Conservation (phyloP, 192 early-diverging fungal species). For the Helicostylum pulchrum region DNA sequence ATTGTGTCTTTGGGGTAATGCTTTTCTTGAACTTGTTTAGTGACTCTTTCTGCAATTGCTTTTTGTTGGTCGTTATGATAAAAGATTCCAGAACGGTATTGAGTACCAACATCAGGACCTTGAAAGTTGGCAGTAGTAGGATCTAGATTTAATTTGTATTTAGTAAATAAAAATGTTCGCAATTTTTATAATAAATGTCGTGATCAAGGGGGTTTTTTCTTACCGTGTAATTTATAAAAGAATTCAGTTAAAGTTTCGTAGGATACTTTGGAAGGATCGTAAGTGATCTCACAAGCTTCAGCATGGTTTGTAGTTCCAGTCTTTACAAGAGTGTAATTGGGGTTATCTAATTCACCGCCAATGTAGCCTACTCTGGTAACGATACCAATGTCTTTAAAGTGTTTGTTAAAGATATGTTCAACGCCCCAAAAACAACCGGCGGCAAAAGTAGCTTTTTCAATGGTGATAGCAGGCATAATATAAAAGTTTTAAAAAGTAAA, state of each 20-base stretch:
- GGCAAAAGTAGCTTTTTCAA: slow-evolving; percentile 74
- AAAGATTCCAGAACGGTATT: slow-evolving; percentile 86
- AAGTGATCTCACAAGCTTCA: slow-evolving; percentile 77
- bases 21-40: slow-evolving; percentile 56
- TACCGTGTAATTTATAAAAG: slow-evolving; percentile 77
- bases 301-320: slow-evolving; percentile 76
- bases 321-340: slow-evolving; percentile 34
- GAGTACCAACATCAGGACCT: slow-evolving; percentile 82
- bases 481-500: too few relatives aligned
- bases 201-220: background rate
- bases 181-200: slow-evolving; percentile 1
- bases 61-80: slow-evolving; percentile 73
- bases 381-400: slow-evolving; percentile 27
- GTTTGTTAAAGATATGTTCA: slow-evolving; percentile 35
- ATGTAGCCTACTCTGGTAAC: slow-evolving; percentile 31
- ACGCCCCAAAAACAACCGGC: slow-evolving; percentile 89
- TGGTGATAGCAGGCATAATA: background rate
- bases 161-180: background rate
- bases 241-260: slow-evolving; percentile 74
- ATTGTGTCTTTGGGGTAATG: slow-evolving; percentile 52
- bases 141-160: slow-evolving; percentile 43
- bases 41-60: slow-evolving; percentile 64
- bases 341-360: slow-evolving; percentile 24
- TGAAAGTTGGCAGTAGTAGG: slow-evolving; percentile 82
- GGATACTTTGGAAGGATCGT: slow-evolving; percentile 62